Evolutionary conservation across 2,329 filamentous ascomycete species (phyloP).

Genomic region (Monosporascus sp.): DNA sequence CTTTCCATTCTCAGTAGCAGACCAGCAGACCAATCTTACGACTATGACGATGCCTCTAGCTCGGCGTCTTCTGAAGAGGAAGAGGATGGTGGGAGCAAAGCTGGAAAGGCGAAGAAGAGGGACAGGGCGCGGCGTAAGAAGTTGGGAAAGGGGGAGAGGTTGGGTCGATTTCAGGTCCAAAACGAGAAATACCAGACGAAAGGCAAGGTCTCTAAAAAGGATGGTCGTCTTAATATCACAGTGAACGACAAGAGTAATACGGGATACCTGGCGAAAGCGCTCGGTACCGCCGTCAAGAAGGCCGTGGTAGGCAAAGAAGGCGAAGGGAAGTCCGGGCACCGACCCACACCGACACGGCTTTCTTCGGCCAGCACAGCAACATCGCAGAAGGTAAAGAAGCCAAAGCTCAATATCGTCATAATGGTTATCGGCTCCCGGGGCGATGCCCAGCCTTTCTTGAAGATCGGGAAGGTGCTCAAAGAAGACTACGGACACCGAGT

Average conservation of each 20-base stretch:
- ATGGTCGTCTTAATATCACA: conserved; percentile 67
- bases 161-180: conserved; percentile 51
- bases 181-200: conserved; percentile 61
- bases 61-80: conserved; percentile 17
- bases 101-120: conserved; percentile 4
- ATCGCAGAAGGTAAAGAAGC: conserved; percentile 28
- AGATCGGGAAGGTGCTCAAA: conserved; percentile 66
- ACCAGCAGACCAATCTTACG: conserved; percentile 1
- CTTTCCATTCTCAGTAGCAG: conserved; percentile 11
- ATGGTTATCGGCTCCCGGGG: conserved; percentile 79
- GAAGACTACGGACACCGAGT: conserved; percentile 69
- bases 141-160: conserved; percentile 26
- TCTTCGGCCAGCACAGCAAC: conserved; percentile 28
- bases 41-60: conserved; percentile 10
- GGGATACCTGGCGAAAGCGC: conserved; percentile 68
- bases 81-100: conserved; percentile 4
- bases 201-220: conserved; percentile 59
- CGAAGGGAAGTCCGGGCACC: conserved; percentile 9
- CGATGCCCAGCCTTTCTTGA: conserved; percentile 75
- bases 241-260: conserved; percentile 64
- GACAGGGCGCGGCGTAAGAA: conserved; percentile 8
- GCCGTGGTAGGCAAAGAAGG: conserved; percentile 36
- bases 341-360: conserved; percentile 11
- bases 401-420: conserved; percentile 69
- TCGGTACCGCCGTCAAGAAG: conserved; percentile 58